Base-by-base conservation (phyloP, 352 stramenopile species). In the Pythium periplocum region DNA sequence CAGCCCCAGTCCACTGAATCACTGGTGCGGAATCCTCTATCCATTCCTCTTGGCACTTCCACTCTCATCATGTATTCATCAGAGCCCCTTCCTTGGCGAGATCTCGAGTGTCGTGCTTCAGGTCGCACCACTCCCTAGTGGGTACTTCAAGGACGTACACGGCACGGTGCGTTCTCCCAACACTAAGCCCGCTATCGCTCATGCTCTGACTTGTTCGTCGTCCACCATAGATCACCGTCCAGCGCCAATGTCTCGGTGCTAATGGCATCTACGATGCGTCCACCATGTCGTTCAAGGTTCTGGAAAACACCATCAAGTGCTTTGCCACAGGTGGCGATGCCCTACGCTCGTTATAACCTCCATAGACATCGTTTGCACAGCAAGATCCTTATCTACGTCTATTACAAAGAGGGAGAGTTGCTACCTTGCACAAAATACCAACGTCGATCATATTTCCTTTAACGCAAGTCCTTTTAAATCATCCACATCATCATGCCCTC, bases 401-500 rank as follows among this genome's bases (percentile, higher is more conserved):
- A 26, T 26, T 26, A 26, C 17, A 26, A 26, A 26, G 17, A 26
- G 17, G 17, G 17, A 26, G 17, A 26, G 17, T 26, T 26, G 17
- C 17, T 26, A 26, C 17, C 17, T 26, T 26, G 17, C 17, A 26
- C 17, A 26, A 26, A 26, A 26, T 26, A 26, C 17, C 17, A 26
- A 26, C 17, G 17, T 26, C 17, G 17, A 26, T 26, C 17, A 26
- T 26, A 26, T 26, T 26, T 26, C 17, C 17, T 26, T 26, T 26
- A 26, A 26, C 17, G 17, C 17, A 26, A 26, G 17, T 26, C 17
- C 17, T 26, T 67, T 62, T 67, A 91, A 51, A 91, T 91, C 80
- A 91, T 91, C 80, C 80, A 91, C 78, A 91, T 89, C 76, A 89
- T 91, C 80, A 91, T 89, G 33, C 78, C 80, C 31, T 91, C 80